A percentile compares a stretch with the other conserved stretches of the same genome.
These are phyloP conservation scores for Erythrobasidium hasegawianum DNA, from an alignment of 1,284 basidiomycete genomes.

Conservation along the genomic window DNA sequence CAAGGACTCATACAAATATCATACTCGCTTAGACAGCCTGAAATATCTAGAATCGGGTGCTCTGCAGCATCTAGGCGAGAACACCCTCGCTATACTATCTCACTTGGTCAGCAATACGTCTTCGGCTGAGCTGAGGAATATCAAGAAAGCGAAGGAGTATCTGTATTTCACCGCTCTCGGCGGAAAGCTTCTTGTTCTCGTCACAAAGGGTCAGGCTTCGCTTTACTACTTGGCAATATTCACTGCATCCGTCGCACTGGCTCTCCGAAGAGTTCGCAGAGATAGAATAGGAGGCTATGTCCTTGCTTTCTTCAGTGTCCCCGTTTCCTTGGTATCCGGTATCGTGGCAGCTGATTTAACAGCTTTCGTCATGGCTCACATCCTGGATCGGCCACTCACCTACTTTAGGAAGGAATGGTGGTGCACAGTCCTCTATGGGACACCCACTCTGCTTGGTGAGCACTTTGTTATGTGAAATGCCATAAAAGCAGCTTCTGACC, in stretches of 20 bases:
- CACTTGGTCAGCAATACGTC: slow-evolving; percentile 64
- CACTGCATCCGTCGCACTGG: slow-evolving; percentile 36
- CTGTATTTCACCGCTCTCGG: slow-evolving; percentile 69
- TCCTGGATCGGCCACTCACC: slow-evolving; percentile 58
- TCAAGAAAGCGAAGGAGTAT: slow-evolving; percentile 58
- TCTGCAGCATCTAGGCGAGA: slow-evolving; percentile 83
- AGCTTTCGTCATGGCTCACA: slow-evolving; percentile 65
- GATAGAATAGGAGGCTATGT: slow-evolving; percentile 32
- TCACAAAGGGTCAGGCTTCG: slow-evolving; percentile 65
- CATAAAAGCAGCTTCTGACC: no score
- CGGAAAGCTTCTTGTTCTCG: slow-evolving; percentile 63
- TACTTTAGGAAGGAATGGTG: slow-evolving; percentile 61
- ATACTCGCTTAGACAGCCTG: slow-evolving; percentile 59
- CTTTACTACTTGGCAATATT: slow-evolving; percentile 60
- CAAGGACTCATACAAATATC: slow-evolving; percentile 75
- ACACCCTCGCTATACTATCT: slow-evolving; percentile 74
- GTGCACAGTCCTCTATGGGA: slow-evolving; percentile 70
- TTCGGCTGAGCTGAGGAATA: slow-evolving; percentile 61
- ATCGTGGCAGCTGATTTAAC: slow-evolving; percentile 65
- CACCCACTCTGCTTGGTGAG: slow-evolving; percentile 64
- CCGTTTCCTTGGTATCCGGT: slow-evolving; percentile 49
- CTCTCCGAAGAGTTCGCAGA: neutral
- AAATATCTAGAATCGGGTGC: slow-evolving; percentile 76
- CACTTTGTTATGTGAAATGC: slow-evolving; percentile 40
- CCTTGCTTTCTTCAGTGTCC: slow-evolving; percentile 39